Evolutionary conservation across 106 monocot genomes (phyloP), one percentile per base, ranked within the genome.

Genomic region (Dactylorhiza incarnata): DNA sequence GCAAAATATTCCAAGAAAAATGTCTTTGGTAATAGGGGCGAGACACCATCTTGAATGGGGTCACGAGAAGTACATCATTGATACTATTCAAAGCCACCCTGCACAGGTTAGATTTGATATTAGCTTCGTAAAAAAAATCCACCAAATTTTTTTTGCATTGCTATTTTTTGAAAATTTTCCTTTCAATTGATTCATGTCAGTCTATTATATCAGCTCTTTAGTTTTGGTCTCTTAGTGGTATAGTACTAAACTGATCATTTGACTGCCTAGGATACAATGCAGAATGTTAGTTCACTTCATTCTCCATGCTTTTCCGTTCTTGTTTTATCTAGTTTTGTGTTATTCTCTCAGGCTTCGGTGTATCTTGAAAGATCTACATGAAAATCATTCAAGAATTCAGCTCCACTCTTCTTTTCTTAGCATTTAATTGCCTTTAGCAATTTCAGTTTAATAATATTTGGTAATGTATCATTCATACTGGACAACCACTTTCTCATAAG

Each of bases 41-140:
- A 88, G 91, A 47, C 89, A 77, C 11, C 99, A 99, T 72, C 99
- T 99, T 77, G 94, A 99, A 81, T 99, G 87, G 84, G 99, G 99
- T 51, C 94, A 99, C 81, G 94, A 94, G 76, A 99, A 99, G 76
- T 88, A 89, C 79, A 79, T 99, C 48, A 37, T 91, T 25, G 99
- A 99, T 68, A 92, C 94, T 5, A 94, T 99, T 45, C 91, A 94
- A 72, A 88, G 80, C 71, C 94, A 99, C 81, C 88, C 94, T 68
- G 49, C 89, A 68, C 87, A 90, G 90, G 97, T 99, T 65, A 72
- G 20, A 78, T 77, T 75, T 74, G 55, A 67, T 47, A 52, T 69
- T 44, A 24, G 1, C 26, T 66, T 66, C 4, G 9, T 11, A 26
- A 37, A 66, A 8, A 14, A 66, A 37, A 26, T 66, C 4, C 5